Base-by-base conservation (phyloP, 768 basidiomycete genomes). In the Leucogyrophana mollusca region DNA sequence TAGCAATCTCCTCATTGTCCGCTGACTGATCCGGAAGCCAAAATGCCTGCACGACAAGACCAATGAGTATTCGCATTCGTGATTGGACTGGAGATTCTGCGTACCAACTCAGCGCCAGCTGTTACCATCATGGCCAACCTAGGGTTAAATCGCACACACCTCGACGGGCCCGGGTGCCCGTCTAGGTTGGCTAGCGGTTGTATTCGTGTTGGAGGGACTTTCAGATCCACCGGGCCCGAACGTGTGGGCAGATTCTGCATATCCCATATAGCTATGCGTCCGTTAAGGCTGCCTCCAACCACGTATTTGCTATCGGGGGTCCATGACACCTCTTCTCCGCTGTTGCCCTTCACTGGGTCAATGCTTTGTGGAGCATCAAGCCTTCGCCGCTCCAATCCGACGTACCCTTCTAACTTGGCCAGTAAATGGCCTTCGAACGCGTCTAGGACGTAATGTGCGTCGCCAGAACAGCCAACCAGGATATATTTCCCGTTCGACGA, bases 291-390 rank as follows among this genome's bases (percentile, higher is more conserved):
- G 43, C 96, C 96, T 17, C 89, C 78, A 4, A 96, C 65, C 34
- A 98, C 76, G 57, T 79, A 99, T 64, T 90, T 90, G 65, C 92
- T 93, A 64, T 99, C 95, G 0, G 92, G 90, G 3, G 90, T 94
- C 91, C 92, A 98, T 9, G 79, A 79, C 4, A 94, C 87, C 69
- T 98, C 96, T 62, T 97, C 93, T 10, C 94, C 91, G 49, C 92
- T 94, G 46, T 79, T 82, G 2, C 93, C 94, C 53, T 85, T 84
- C 13, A 73, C 61, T 43, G 90, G 82, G 63, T 85, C 77, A 55
- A 90, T 84, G 44, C 68, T 77, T 14, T 72, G 76, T 40, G 70
- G 82, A 33, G 62, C 64, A 30, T 64, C 72, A 49, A 67, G 57
- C 37, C 66, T 68, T 35, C 86, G 79, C 18, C 87, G 76, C 65